These are phyloP conservation scores for Neonothopanus nambi DNA, from an alignment of 1,284 basidiomycete species.

Conservation along the genomic window DNA sequence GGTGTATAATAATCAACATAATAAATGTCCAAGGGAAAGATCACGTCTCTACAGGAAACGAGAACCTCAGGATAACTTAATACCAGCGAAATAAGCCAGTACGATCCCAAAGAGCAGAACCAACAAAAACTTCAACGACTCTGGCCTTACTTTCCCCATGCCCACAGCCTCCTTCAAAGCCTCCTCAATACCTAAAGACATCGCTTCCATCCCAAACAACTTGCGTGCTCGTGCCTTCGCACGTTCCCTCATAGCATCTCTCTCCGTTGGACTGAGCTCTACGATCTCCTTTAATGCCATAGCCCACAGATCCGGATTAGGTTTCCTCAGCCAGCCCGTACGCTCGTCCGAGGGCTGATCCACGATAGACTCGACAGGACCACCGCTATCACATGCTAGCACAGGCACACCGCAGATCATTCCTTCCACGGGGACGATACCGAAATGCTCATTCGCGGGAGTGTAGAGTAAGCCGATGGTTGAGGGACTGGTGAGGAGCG, in stretches of 20 bases:
- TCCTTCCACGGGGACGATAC: constrained; percentile 94
- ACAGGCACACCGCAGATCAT: constrained; percentile 94
- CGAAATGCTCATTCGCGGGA: constrained; percentile 95
- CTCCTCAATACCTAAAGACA: constrained; percentile 60
- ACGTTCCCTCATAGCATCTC: constrained; percentile 49
- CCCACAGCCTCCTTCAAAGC: constrained; percentile 53
- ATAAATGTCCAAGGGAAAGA: no score
- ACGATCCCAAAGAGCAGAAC: neutral
- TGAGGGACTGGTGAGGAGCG: constrained; percentile 64
- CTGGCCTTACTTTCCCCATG: constrained; percentile 38
- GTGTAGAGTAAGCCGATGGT: constrained; percentile 88
- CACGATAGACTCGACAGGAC: constrained; percentile 80
- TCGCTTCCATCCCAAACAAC: constrained; percentile 52
- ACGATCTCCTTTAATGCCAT: constrained; percentile 65
- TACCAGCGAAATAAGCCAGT: constrained; percentile 3
- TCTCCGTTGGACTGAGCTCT: constrained; percentile 44
- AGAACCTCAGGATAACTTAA: no score
- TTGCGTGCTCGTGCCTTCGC: constrained; percentile 35
- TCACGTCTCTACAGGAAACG: no score
- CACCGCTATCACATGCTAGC: constrained; percentile 86
- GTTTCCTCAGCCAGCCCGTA: constrained; percentile 73
- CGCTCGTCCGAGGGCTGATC: constrained; percentile 36
- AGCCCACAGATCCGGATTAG: constrained; percentile 69
- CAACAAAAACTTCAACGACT: neutral
- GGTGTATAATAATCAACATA: no score